Conservation (phyloP, 352 stramenopile genomes). For the Phytophthora multivora region DNA sequence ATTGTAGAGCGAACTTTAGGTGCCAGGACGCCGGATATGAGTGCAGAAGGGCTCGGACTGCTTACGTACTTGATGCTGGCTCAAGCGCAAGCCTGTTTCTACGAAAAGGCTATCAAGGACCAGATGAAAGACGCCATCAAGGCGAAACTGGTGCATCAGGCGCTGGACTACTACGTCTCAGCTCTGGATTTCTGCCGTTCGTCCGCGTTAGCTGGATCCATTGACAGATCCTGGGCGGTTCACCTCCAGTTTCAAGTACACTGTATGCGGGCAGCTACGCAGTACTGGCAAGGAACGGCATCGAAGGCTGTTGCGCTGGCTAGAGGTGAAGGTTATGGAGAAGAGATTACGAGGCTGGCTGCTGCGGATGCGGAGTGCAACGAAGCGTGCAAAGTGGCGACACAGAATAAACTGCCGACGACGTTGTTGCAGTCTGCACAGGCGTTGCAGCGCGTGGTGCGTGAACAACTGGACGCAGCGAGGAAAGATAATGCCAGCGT, state of each 20-base stretch:
- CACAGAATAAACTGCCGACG: constrained; percentile 64
- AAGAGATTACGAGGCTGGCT: constrained; percentile 73
- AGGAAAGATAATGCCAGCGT: constrained; percentile 85
- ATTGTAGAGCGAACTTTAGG: constrained; percentile 49
- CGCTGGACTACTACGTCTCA: constrained; percentile 64
- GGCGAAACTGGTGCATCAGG: constrained; percentile 82
- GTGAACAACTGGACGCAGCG: constrained; percentile 58
- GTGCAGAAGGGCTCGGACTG: constrained; percentile 68
- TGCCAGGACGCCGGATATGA: constrained; percentile 62
- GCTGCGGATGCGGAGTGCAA: constrained; percentile 57
- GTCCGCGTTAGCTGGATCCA: constrained; percentile 44
- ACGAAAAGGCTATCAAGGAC: constrained; percentile 92
- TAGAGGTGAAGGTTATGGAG: constrained; percentile 68
- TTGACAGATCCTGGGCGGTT: constrained; percentile 70
- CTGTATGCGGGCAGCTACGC: constrained; percentile 73
- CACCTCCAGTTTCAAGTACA: constrained; percentile 75
- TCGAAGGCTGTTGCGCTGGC: constrained; percentile 59
- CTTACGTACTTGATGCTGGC: constrained; percentile 79
- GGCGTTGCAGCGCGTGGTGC: constrained; percentile 59
- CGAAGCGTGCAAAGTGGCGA: constrained; percentile 62
- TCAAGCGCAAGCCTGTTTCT: constrained; percentile 91
- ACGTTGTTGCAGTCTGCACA: constrained; percentile 60
- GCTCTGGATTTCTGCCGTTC: constrained; percentile 67
- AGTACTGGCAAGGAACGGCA: constrained; percentile 81
- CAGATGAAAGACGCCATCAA: constrained; percentile 84